A percentile compares a stretch with the other conserved stretches of the same genome.
These are phyloP conservation scores for Apiotrichum veenhuisii DNA, from an alignment of 1,284 basidiomycete genomes.

Conservation along the genomic window DNA sequence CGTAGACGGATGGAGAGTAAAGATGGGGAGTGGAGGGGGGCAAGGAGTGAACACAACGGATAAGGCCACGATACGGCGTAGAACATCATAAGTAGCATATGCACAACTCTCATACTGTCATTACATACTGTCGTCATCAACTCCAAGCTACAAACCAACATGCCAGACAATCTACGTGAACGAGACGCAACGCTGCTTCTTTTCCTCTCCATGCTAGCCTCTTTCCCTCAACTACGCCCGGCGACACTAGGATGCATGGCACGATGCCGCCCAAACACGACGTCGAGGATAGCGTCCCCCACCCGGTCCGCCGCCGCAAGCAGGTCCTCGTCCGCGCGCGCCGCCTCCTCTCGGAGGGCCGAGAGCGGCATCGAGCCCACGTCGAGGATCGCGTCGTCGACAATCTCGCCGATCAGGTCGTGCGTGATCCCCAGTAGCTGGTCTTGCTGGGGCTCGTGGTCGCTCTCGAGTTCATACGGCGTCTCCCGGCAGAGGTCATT, in stretches of 20 bases:
- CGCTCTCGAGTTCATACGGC: no score
- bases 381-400: background rate
- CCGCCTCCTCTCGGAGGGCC: background rate
- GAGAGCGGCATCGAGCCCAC: background rate
- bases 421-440: background rate
- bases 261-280: background rate
- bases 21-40: background rate
- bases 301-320: background rate
- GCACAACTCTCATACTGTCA: conserved; percentile 1
- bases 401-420: background rate
- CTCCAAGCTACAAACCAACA: background rate
- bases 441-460: background rate
- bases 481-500: no score
- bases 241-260: no score
- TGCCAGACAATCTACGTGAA: background rate
- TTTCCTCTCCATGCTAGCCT: background rate
- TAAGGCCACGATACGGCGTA: background rate
- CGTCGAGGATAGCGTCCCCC: background rate
- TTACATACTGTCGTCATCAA: background rate
- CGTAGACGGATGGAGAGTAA: background rate
- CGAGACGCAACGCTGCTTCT: no score
- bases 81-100: background rate
- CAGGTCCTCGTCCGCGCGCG: background rate
- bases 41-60: background rate
- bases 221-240: background rate